These are phyloP conservation scores for Camellia granthamiana DNA, from an alignment of 148 eudicot species.

Conservation along the genomic window DNA sequence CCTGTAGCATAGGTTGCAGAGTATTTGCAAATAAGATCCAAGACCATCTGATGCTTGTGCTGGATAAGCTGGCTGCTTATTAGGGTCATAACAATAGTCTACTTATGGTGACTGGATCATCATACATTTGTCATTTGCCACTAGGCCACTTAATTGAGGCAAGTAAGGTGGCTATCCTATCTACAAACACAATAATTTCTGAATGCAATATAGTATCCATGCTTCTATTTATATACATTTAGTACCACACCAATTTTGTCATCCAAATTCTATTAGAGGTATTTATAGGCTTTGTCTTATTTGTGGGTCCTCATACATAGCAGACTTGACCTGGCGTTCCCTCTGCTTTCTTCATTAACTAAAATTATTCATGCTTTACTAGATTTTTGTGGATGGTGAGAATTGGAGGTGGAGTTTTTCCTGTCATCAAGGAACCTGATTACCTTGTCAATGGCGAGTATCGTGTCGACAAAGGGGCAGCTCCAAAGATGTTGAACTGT, in stretches of 20 bases:
- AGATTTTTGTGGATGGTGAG: constrained; percentile 99
- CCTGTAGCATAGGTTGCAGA: neutral
- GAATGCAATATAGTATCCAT: neutral
- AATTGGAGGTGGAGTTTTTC: constrained; percentile 97
- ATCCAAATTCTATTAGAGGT: neutral
- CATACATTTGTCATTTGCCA: neutral
- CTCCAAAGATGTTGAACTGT: constrained; percentile 98
- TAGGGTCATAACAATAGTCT: neutral
- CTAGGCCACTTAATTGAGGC: neutral
- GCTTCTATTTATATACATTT: neutral
- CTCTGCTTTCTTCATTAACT: constrained; percentile 1
- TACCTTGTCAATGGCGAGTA: constrained; percentile 98
- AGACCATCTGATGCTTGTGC: constrained; percentile 3
- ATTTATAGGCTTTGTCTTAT: neutral
- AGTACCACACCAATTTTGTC: neutral
- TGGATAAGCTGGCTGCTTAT: neutral
- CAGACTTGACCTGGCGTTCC: neutral
- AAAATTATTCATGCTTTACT: constrained; percentile 10
- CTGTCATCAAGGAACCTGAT: constrained; percentile 96
- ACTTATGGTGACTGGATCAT: constrained; percentile 1
- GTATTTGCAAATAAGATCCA: neutral
- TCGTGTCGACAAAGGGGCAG: constrained; percentile 97
- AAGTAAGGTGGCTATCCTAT: too few species aligned
- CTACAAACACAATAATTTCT: neutral
- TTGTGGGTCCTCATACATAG: constrained; percentile 5